phyloP scores from a whole-genome alignment of 2,329 filamentous ascomycete species.

The Mycosphaerella sp. region DNA sequence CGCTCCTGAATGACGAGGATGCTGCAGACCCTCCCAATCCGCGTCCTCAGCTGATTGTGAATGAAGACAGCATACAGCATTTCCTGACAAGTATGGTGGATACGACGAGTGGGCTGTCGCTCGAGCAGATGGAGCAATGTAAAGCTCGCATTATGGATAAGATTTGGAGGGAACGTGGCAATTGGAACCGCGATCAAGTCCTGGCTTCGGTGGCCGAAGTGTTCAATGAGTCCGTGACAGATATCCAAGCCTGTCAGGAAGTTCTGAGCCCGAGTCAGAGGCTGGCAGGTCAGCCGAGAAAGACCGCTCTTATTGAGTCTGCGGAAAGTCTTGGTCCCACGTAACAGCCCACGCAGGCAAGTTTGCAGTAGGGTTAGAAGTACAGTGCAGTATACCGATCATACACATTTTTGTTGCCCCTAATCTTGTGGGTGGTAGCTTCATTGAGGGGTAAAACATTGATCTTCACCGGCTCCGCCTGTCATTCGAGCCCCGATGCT shows the following conservation, averaged over 20 bases:
- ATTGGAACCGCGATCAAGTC: conserved; percentile 79
- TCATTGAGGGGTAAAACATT: too few relatives aligned
- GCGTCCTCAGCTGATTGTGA: conserved; percentile 36
- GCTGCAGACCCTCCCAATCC: neutral
- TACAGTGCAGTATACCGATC: too few relatives aligned
- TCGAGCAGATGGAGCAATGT: conserved; percentile 94
- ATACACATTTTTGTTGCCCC: too few relatives aligned
- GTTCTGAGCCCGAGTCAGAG: conserved; percentile 39
- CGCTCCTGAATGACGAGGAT: conserved; percentile 38
- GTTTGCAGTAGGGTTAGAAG: too few relatives aligned
- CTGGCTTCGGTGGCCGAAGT: conserved; percentile 56
- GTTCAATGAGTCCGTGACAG: conserved; percentile 68
- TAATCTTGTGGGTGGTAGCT: too few relatives aligned
- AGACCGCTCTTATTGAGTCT: too few relatives aligned
- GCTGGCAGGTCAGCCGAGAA: neutral
- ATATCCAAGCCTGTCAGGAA: conserved; percentile 55
- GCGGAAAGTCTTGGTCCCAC: too few relatives aligned
- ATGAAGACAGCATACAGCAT: conserved; percentile 47
- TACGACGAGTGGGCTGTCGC: conserved; percentile 67
- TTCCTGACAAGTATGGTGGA: conserved; percentile 60
- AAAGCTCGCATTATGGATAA: conserved; percentile 85
- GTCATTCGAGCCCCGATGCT: too few relatives aligned
- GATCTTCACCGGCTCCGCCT: too few relatives aligned
- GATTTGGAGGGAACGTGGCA: conserved; percentile 70
- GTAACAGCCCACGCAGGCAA: too few relatives aligned